These are phyloP conservation scores for Fusarium sp. DNA, from an alignment of 2,329 filamentous ascomycete species.

Conservation along the genomic window DNA sequence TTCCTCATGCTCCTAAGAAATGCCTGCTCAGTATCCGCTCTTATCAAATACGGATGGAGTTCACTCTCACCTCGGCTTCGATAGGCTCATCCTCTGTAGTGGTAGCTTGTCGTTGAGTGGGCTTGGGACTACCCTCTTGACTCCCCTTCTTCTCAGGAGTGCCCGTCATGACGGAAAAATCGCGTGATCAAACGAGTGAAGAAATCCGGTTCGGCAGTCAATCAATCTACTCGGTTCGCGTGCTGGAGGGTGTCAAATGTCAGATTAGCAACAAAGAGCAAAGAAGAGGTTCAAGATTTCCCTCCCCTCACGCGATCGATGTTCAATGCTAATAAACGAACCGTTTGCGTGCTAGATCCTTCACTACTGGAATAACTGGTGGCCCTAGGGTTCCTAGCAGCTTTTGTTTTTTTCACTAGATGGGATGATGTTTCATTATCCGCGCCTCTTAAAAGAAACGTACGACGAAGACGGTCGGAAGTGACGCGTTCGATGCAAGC, in stretches of 20 bases:
- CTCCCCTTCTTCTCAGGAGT: not conserved
- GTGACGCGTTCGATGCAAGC: not conserved
- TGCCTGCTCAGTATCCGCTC: not conserved
- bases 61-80: constrained; percentile 31
- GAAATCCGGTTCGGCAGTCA: too few species aligned
- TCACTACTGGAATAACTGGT: constrained; percentile 29
- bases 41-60: not conserved
- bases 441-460: not conserved
- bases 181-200: not conserved
- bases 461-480: not conserved
- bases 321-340: constrained; percentile 1
- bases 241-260: not conserved
- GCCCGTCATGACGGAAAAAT: constrained; percentile 7
- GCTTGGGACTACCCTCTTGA: not conserved
- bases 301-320: constrained; percentile 5
- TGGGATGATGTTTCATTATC: not conserved
- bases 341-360: constrained; percentile 7
- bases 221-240: not conserved
- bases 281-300: not conserved
- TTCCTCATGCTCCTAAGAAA: constrained; percentile 5
- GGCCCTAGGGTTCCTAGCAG: constrained; percentile 2
- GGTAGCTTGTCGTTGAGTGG: not conserved
- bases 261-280: not conserved
- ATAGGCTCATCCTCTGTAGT: constrained; percentile 17
- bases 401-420: not conserved